Evolutionary conservation across 2,329 filamentous ascomycete species (phyloP).

Genomic region (Diaporthe ampelina): DNA sequence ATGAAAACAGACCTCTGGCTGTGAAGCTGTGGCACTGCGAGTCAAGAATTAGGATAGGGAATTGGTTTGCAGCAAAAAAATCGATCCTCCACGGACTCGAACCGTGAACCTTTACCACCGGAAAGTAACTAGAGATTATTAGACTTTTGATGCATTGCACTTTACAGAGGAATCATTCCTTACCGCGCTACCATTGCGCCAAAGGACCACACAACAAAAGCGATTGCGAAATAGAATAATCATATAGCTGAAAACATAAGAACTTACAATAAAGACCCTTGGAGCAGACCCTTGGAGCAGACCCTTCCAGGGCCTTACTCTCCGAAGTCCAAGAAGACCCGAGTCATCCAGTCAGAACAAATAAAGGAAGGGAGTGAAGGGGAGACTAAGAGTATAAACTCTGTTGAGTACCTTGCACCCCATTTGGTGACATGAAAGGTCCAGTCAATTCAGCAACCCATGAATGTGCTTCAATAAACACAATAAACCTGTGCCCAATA

Average conservation of each 20-base stretch:
- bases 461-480: no score
- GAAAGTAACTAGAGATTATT: neutral
- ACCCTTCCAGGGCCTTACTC: no score
- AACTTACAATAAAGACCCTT: neutral
- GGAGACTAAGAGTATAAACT: neutral
- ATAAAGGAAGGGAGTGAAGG: neutral
- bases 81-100: constrained; percentile 34
- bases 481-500: neutral
- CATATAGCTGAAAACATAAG: neutral
- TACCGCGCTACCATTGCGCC: constrained; percentile 35
- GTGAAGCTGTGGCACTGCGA: fast-evolving
- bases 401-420: no score
- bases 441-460: neutral
- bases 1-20: neutral
- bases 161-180: no score
- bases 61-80: neutral
- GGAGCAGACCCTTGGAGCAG: no score
- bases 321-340: neutral
- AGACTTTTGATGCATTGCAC: no score
- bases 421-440: no score
- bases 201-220: constrained; percentile 2
- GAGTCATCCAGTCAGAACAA: neutral
- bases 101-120: constrained; percentile 34
- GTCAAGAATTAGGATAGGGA: neutral
- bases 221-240: fast-evolving